Evolutionary conservation across 148 eudicot species (phyloP).

Genomic region (Rhododendron vialii): DNA sequence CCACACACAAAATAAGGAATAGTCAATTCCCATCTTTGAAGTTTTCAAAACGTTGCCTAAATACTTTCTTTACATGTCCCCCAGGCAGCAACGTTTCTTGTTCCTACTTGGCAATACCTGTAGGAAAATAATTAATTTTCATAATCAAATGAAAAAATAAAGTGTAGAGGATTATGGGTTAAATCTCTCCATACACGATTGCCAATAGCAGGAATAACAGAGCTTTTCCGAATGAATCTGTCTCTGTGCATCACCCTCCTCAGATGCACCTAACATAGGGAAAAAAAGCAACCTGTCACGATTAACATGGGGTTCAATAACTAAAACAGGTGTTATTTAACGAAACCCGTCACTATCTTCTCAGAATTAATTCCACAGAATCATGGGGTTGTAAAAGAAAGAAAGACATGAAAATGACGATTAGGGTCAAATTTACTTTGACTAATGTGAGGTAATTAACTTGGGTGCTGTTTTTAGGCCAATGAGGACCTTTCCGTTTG

Average conservation of each 20-base stretch:
- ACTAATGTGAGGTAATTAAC: not conserved
- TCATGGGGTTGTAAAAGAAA: not conserved
- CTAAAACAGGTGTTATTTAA: not conserved
- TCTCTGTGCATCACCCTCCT: slow-evolving; percentile 88
- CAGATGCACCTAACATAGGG: slow-evolving; percentile 67
- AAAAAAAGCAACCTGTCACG: slow-evolving; percentile 4
- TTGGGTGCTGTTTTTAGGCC: not conserved
- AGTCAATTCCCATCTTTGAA: too few relatives aligned
- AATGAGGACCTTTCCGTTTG: not conserved
- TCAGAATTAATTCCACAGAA: not conserved
- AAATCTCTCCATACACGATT: slow-evolving; percentile 93
- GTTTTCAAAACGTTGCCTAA: too few relatives aligned
- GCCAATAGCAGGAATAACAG: slow-evolving; percentile 81
- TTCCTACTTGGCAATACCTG: too few relatives aligned
- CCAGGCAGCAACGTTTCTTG: too few relatives aligned
- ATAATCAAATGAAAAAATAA: slow-evolving; percentile 76
- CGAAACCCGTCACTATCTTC: not conserved
- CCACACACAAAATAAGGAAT: too few relatives aligned
- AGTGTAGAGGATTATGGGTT: slow-evolving; percentile 90
- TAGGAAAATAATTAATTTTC: too few relatives aligned
- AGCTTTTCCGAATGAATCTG: slow-evolving; percentile 94
- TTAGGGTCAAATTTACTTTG: not conserved
- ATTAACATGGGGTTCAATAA: not conserved
- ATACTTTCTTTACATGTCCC: too few relatives aligned
- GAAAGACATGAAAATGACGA: not conserved